Evolutionary conservation across 2,329 filamentous ascomycete genomes (phyloP).

Genomic region (Botrytis tulipae): DNA sequence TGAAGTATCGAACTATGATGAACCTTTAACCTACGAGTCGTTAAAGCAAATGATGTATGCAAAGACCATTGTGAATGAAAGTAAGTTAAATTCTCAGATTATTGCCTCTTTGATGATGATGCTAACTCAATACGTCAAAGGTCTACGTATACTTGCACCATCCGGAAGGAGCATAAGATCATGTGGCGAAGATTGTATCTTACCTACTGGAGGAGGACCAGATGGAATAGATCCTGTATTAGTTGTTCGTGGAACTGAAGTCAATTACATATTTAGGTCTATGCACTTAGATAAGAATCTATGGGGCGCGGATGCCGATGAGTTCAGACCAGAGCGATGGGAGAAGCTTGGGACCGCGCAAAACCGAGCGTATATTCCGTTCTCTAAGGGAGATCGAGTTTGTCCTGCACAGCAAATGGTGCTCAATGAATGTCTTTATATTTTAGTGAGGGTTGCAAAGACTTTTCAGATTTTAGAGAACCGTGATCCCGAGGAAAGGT

Average conservation of each 20-base stretch:
- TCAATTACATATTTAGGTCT: conserved; percentile 28
- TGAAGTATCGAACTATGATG: neutral
- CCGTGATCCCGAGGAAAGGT: neutral
- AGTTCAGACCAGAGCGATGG: conserved; percentile 44
- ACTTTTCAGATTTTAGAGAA: neutral
- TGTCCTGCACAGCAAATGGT: conserved; percentile 14
- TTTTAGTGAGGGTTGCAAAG: neutral
- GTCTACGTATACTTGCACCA: neutral
- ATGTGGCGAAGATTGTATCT: neutral
- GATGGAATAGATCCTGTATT: conserved; percentile 32
- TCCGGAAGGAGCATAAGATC: conserved; percentile 3
- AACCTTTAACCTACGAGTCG: conserved; percentile 31
- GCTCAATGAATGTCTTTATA: neutral
- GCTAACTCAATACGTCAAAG: neutral
- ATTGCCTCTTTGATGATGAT: neutral
- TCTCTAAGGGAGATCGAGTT: neutral
- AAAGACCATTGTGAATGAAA: conserved; percentile 55
- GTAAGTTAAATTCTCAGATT: conserved; percentile 39
- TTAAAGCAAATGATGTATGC: conserved; percentile 53
- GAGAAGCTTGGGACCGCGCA: conserved; percentile 27
- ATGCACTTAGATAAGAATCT: conserved; percentile 41
- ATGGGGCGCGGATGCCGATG: conserved; percentile 40
- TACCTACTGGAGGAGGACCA: conserved; percentile 30
- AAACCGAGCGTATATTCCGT: neutral
- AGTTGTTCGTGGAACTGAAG: conserved; percentile 28